Base-by-base conservation (phyloP, 768 basidiomycete species). In the Amanita phalloides region DNA sequence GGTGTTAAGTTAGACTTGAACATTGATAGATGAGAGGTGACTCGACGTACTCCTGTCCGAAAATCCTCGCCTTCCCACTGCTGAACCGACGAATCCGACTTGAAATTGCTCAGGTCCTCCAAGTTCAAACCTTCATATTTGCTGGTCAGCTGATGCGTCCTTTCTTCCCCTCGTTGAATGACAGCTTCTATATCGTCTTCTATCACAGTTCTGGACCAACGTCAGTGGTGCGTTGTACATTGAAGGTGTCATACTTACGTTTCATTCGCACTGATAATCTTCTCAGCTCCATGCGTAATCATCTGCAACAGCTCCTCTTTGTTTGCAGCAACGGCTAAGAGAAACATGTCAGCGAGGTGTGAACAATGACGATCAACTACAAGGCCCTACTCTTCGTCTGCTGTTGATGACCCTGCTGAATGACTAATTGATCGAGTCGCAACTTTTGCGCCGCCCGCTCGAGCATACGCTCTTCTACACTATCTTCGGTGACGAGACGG, bases 51-150 rank as follows among this genome's bases (percentile, higher is more conserved):
- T 56, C 86, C 89, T 14, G 78, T 64, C 25, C 86, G 73, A 67
- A 92, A 97, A 61, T 95, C 91, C 65, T 96, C 90, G 32, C 93
- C 93, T 60, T 97, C 93, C 93, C 93, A 96, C 59, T 90, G 87
- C 57, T 93, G 89, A 30, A 92, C 80, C 21, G 84, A 86, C 25
- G 84, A 86, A 58, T 97, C 93, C 6, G 90, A 84, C 68, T 96
- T 95, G 79, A 98, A 99, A 71, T 90, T 97, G 63, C 87, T 94
- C 32, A 98, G 72, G 60, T 96, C 94, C 62, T 99, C 96, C 42
- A 99, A 76, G 60, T 90, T 92, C 49, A 98, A 76, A 1, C 81
- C 84, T 58, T 93, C 92, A 60, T 96, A 99, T 66, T 95, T 96
- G 69, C 75, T 84, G 61, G 83, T 93, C 52, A 99, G 73, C 68